These are phyloP conservation scores for Cephalotrichum gorgonifer DNA, from an alignment of 2,329 filamentous ascomycete genomes.

Conservation along the genomic window DNA sequence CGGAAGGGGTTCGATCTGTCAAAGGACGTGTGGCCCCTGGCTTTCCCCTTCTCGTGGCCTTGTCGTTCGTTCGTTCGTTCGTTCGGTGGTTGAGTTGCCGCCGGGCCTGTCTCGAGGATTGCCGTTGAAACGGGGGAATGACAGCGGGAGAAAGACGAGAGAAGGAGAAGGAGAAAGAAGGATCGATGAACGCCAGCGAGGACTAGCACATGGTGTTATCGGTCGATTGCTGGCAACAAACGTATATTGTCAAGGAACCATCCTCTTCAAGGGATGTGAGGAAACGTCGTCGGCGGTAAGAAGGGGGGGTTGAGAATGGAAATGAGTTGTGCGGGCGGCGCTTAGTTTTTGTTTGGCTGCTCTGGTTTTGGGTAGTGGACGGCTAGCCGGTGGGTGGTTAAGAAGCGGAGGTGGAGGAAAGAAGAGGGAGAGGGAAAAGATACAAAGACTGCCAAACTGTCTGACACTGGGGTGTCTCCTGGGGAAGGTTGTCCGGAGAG, in stretches of 20 bases:
- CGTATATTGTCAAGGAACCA: neutral
- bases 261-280: neutral
- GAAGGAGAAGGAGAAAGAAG: neutral
- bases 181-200: neutral
- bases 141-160: neutral
- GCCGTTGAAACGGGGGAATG: neutral
- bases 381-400: no score
- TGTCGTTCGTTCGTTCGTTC: neutral
- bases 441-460: neutral
- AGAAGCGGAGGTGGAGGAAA: neutral
- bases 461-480: neutral
- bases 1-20: neutral
- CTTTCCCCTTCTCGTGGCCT: neutral
- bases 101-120: neutral
- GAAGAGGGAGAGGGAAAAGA: neutral
- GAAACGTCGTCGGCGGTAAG: neutral
- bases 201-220: slow-evolving; percentile 1
- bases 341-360: slow-evolving; percentile 5
- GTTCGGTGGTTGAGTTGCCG: neutral
- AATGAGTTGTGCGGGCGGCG: slow-evolving; percentile 4
- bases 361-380: no score
- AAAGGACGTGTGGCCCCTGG: neutral
- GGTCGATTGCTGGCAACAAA: neutral
- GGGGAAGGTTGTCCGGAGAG: neutral
- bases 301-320: slow-evolving; percentile 3